A percentile compares a stretch with the other conserved stretches of the same genome.
Evolutionary conservation across 2,329 filamentous ascomycete species (phyloP).

Genomic region (Simplicillium sp.): DNA sequence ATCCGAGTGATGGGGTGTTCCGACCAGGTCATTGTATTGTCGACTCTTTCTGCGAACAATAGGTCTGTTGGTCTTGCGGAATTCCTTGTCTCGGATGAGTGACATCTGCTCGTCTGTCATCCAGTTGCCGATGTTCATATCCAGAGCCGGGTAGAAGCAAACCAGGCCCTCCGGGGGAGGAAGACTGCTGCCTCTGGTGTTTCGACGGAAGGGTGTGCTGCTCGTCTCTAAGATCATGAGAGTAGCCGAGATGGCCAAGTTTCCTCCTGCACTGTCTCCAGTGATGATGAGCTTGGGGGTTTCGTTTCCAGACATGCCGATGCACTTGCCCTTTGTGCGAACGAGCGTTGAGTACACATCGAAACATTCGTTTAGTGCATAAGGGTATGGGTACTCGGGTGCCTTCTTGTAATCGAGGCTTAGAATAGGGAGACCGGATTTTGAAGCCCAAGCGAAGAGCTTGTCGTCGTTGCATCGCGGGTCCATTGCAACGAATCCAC

Average conservation of each 20-base stretch:
- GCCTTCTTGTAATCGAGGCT: conserved; percentile 73
- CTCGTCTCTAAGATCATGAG: conserved; percentile 82
- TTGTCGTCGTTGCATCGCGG: conserved; percentile 94
- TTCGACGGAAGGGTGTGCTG: conserved; percentile 27
- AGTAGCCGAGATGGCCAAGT: conserved; percentile 55
- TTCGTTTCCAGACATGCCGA: conserved; percentile 30
- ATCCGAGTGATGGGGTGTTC: conserved; percentile 73
- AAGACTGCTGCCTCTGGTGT: conserved; percentile 38
- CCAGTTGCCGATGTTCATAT: conserved; percentile 98
- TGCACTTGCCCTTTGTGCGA: conserved; percentile 28
- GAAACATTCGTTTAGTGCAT: conserved; percentile 38
- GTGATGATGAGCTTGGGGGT: conserved; percentile 32
- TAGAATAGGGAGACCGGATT: conserved; percentile 77
- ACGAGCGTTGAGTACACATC: conserved; percentile 32
- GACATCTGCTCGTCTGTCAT: conserved; percentile 99
- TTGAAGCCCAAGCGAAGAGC: conserved; percentile 83
- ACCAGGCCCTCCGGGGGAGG: conserved; percentile 73
- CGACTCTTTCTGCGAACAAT: conserved; percentile 79
- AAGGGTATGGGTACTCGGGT: conserved; percentile 40
- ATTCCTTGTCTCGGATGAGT: conserved; percentile 74
- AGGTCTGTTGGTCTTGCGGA: conserved; percentile 66
- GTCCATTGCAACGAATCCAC: conserved; percentile 94
- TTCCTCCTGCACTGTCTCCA: conserved; percentile 40
- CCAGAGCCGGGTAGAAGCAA: conserved; percentile 79
- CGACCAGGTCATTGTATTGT: conserved; percentile 76